Evolutionary conservation across 2,329 filamentous ascomycete species (phyloP).

Genomic region (Colletotrichum lupini): DNA sequence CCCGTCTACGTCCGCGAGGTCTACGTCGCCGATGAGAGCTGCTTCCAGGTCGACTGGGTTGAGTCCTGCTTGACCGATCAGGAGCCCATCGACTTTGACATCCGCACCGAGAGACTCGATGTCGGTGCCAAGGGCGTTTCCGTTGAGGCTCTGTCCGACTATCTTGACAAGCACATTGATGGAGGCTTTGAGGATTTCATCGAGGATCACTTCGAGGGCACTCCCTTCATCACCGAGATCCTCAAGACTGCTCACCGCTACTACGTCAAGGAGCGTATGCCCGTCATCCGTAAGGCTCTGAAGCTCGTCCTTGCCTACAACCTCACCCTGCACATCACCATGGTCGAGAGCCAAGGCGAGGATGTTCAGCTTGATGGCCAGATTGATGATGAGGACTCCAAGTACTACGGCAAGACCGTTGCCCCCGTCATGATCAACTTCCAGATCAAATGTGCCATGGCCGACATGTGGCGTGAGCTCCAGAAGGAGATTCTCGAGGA

Average conservation of each 20-base stretch:
- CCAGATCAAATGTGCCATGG: slow-evolving; percentile 97
- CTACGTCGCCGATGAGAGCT: slow-evolving; percentile 90
- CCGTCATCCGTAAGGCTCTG: slow-evolving; percentile 92
- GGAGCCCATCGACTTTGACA: slow-evolving; percentile 83
- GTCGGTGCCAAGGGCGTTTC: slow-evolving; percentile 91
- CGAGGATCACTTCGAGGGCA: slow-evolving; percentile 95
- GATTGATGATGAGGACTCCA: slow-evolving; percentile 87
- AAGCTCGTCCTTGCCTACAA: slow-evolving; percentile 97
- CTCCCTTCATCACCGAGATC: slow-evolving; percentile 93
- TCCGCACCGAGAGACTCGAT: slow-evolving; percentile 88
- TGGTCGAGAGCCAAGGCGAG: slow-evolving; percentile 89
- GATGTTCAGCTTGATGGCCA: slow-evolving; percentile 83
- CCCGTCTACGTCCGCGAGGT: slow-evolving; percentile 95
- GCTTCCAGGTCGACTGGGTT: slow-evolving; percentile 94
- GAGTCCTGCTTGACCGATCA: slow-evolving; percentile 78
- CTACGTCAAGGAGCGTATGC: slow-evolving; percentile 87
- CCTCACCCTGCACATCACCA: slow-evolving; percentile 91
- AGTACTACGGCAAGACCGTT: slow-evolving; percentile 89
- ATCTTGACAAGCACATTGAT: slow-evolving; percentile 95
- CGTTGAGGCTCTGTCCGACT: slow-evolving; percentile 83
- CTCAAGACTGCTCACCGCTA: slow-evolving; percentile 96
- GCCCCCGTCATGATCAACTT: slow-evolving; percentile 99
- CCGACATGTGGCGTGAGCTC: slow-evolving; percentile 97
- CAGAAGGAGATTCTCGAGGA: slow-evolving; percentile 97
- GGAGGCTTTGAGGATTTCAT: slow-evolving; percentile 92